Evolutionary conservation across 805 yeast genomes (phyloP).

Genomic region (Ogataea zsoltii): DNA sequence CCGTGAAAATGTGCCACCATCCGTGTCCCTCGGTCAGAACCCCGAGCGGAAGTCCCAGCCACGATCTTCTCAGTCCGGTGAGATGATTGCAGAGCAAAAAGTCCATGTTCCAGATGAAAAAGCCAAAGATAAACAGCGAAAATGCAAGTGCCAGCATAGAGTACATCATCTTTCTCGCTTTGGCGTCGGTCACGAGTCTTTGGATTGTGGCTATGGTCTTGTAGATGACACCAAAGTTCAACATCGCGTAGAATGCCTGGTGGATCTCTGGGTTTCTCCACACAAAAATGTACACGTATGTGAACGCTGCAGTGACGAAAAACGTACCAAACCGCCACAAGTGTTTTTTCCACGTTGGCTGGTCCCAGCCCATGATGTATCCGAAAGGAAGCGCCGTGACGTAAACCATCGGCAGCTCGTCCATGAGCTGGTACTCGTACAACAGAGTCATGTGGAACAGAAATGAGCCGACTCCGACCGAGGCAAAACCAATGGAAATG

Average conservation of each 20-base stretch:
- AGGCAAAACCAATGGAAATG: slow-evolving; percentile 74
- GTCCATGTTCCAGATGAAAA: slow-evolving; percentile 85
- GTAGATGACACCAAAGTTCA: slow-evolving; percentile 72
- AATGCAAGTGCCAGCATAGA: slow-evolving; percentile 32
- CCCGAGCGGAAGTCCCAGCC: slow-evolving; percentile 81
- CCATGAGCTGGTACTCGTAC: slow-evolving; percentile 87
- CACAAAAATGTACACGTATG: slow-evolving; percentile 64
- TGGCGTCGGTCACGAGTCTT: slow-evolving; percentile 21
- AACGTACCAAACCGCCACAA: slow-evolving; percentile 32
- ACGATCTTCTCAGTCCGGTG: slow-evolving; percentile 54
- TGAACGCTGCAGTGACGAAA: slow-evolving; percentile 47
- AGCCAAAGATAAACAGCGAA: slow-evolving; percentile 64
- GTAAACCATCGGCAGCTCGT: slow-evolving; percentile 97
- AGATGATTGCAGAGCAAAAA: slow-evolving; percentile 71
- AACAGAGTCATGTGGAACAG: slow-evolving; percentile 93
- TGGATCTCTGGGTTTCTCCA: slow-evolving; percentile 85
- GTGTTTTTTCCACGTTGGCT: slow-evolving; percentile 17
- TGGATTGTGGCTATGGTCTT: slow-evolving; percentile 44
- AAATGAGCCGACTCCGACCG: slow-evolving; percentile 95
- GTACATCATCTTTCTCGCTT: slow-evolving; percentile 25
- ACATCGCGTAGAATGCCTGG: slow-evolving; percentile 77
- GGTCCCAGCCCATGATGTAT: slow-evolving; percentile 35
- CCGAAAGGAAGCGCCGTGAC: slow-evolving; percentile 91
- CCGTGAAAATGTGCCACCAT: slow-evolving; percentile 95
- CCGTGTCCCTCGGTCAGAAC: slow-evolving; percentile 88